phyloP scores from a whole-genome alignment of 2,329 filamentous ascomycete species.

The Parasarocladium wereldwijsianum region DNA sequence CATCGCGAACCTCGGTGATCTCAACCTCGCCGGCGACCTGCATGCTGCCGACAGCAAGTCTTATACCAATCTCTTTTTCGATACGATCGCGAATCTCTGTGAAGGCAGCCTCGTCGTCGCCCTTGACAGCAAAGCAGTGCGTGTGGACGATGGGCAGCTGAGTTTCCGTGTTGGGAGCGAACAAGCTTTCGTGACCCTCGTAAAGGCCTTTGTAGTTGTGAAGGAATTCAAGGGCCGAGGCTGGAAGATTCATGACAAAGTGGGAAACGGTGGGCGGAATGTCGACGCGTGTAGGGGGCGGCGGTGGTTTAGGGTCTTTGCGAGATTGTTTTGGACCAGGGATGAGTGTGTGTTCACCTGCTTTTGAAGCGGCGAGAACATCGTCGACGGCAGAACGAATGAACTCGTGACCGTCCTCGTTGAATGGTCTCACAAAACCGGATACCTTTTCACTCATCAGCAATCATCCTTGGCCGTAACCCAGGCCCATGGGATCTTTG shows the following conservation, averaged over 20 bases:
- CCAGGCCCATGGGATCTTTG: background rate
- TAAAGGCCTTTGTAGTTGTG: conserved; percentile 57
- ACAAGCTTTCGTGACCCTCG: conserved; percentile 50
- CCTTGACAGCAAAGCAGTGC: conserved; percentile 87
- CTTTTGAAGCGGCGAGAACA: conserved; percentile 34
- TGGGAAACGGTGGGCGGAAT: conserved; percentile 72
- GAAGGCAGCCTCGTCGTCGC: conserved; percentile 53
- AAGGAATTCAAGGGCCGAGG: conserved; percentile 75
- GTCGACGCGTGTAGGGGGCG: conserved; percentile 24
- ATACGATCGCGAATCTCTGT: conserved; percentile 31
- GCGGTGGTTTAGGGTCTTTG: conserved; percentile 19
- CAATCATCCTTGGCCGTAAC: background rate
- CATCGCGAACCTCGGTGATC: conserved; percentile 64
- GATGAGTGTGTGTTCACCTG: conserved; percentile 39
- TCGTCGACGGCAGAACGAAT: conserved; percentile 55
- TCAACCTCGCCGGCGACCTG: conserved; percentile 32
- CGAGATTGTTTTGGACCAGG: conserved; percentile 23
- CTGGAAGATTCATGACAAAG: conserved; percentile 96
- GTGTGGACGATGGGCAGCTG: conserved; percentile 73
- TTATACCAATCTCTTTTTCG: conserved; percentile 23
- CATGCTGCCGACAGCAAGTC: conserved; percentile 27
- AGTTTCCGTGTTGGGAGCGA: conserved; percentile 40
- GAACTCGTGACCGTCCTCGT: conserved; percentile 69
- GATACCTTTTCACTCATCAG: conserved; percentile 27
- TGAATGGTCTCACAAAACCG: conserved; percentile 63